Evolutionary conservation across 2,329 filamentous ascomycete genomes (phyloP), one percentile per base, ranked within the genome.

Genomic region (Claviceps lovelessii): DNA sequence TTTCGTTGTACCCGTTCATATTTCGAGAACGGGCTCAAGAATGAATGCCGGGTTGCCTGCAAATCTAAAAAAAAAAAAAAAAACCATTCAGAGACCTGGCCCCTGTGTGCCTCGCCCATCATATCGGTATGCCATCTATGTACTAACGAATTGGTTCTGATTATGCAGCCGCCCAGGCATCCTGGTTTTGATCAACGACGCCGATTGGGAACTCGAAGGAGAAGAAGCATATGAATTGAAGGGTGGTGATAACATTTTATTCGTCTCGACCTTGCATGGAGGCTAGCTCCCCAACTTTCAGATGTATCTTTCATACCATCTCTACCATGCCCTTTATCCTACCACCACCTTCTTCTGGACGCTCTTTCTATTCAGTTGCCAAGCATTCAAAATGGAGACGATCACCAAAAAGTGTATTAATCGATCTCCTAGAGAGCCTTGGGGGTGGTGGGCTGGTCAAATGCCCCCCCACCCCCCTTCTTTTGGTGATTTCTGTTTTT

Each of bases 161-260:
- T 19, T 31, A 39, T 51, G 57, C 61, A 97, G 91, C 57, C 90
- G 93, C 53, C 93, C 93, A 5, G 93, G 93, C 3, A 95, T 98
- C 68, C 80, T 98, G 47, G 91, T 96, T 33, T 77, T 98, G 55
- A 95, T 98, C 69, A 98, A 98, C 67, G 93, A 98, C 63, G 88
- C 90, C 31, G 93, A 98, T 69, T 98, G 93, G 93, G 93, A 97
- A 70, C 80, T 98, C 13, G 93, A 97, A 71, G 93, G 90, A 19
- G 91, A 97, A 71, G 90, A 93, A 66, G 79, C 83, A 60, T 97
- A 97, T 67, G 84, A 90, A 70, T 72, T 98, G 56, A 83, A 91
- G 70, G 71, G 76, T 58, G 80, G 83, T 56, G 93, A 98, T 73
- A 91, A 87, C 66, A 87, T 98, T 62, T 76, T 97, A 60, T 98